A percentile compares a stretch with the other conserved stretches of the same genome.
phyloP scores from a whole-genome alignment of 441 rosid species.

The Adansonia rubrostipa region DNA sequence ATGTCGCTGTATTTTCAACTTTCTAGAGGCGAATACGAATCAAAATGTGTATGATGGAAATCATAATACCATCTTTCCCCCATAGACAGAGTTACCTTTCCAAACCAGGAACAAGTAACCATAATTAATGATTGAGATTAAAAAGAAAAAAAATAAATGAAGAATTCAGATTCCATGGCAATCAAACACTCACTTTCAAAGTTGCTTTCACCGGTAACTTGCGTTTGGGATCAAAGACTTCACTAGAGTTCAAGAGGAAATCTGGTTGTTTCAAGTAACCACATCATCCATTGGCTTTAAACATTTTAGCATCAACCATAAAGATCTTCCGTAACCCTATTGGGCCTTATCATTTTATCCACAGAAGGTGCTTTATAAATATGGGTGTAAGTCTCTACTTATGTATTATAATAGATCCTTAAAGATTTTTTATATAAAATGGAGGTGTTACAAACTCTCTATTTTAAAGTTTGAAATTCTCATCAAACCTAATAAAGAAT shows the following conservation, averaged over 20 bases:
- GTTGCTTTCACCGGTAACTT: slow-evolving; percentile 53
- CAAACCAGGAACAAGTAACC: slow-evolving; percentile 13
- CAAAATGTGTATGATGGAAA: slow-evolving; percentile 80
- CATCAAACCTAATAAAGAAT: too few species aligned
- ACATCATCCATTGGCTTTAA: slow-evolving; percentile 81
- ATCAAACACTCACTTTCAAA: slow-evolving; percentile 56
- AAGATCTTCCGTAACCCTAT: slow-evolving; percentile 75
- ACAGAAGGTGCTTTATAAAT: too few species aligned
- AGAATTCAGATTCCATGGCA: background rate
- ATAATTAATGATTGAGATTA: background rate
- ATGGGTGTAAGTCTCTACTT: too few species aligned
- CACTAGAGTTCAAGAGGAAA: slow-evolving; percentile 52
- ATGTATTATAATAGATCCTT: too few species aligned
- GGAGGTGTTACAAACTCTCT: too few species aligned
- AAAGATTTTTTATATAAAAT: too few species aligned
- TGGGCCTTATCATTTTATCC: too few species aligned
- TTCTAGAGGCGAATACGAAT: slow-evolving; percentile 86
- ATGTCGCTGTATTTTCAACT: slow-evolving; percentile 15
- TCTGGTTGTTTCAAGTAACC: slow-evolving; percentile 84
- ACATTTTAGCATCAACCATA: slow-evolving; percentile 95
- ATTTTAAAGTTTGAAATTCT: too few species aligned
- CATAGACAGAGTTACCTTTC: slow-evolving; percentile 77
- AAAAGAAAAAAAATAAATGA: background rate
- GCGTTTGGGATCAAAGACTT: slow-evolving; percentile 70
- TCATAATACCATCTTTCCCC: slow-evolving; percentile 91